phyloP scores from a whole-genome alignment of 2,329 filamentous ascomycete genomes.

The Zasmidium cellare region DNA sequence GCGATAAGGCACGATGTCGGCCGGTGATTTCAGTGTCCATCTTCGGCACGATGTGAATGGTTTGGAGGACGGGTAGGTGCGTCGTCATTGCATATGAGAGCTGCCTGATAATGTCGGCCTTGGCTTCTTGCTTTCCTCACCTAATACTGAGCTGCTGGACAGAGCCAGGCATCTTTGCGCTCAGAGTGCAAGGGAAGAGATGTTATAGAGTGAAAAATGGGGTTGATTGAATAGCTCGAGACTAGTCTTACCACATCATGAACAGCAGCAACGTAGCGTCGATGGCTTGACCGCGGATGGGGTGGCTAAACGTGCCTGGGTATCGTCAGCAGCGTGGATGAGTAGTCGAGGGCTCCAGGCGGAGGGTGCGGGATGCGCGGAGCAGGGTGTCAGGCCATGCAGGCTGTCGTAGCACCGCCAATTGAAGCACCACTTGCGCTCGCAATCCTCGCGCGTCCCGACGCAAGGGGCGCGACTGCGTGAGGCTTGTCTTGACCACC shows the following conservation, averaged over 20 bases:
- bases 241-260: not conserved
- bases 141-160: not conserved
- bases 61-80: not conserved
- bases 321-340: not conserved
- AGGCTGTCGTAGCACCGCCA: not conserved
- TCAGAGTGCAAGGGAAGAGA: not conserved
- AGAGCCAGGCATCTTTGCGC: not conserved
- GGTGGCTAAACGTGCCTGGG: not conserved
- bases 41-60: not conserved
- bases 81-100: not conserved
- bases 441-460: not conserved
- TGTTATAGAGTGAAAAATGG: not conserved
- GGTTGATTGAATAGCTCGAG: not conserved
- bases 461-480: not conserved
- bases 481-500: not conserved
- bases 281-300: not conserved
- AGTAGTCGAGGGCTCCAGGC: not conserved
- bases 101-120: not conserved
- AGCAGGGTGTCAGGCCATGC: not conserved
- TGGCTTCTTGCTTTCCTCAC: not conserved
- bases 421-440: not conserved
- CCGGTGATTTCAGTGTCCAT: conserved; percentile 1
- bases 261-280: not conserved
- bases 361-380: not conserved
- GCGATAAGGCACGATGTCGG: conserved; percentile 19